These are phyloP conservation scores for Cladosporium sp. DNA, from an alignment of 2,329 filamentous ascomycete species.

Conservation along the genomic window DNA sequence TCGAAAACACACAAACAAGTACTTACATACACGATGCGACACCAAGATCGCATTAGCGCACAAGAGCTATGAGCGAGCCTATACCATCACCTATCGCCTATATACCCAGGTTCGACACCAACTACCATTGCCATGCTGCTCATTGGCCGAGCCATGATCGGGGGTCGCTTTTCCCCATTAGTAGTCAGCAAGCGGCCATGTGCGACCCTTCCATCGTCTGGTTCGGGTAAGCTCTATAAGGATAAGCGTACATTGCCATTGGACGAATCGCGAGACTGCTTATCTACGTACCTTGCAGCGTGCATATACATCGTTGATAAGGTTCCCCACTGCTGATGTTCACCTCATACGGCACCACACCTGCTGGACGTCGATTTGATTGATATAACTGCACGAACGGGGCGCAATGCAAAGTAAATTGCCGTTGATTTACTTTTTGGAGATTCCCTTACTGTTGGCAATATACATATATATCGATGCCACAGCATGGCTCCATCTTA, in stretches of 20 bases:
- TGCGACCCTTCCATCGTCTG: not conserved
- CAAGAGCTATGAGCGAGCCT: too few relatives aligned
- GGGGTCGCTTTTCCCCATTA: not conserved
- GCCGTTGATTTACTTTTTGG: not conserved
- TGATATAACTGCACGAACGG: not conserved
- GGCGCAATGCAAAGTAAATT: not conserved
- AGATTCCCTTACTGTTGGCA: not conserved
- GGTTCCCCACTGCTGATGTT: not conserved
- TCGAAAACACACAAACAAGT: too few relatives aligned
- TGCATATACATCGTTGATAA: not conserved
- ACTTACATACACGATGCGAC: too few relatives aligned
- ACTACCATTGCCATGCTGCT: not conserved
- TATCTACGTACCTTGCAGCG: not conserved
- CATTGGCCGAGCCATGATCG: not conserved
- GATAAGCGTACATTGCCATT: not conserved
- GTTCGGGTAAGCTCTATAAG: not conserved
- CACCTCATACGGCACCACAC: not conserved
- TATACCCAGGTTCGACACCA: too few relatives aligned
- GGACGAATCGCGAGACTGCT: not conserved
- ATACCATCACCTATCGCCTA: too few relatives aligned
- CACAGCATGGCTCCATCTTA: not conserved
- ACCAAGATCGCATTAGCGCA: too few relatives aligned
- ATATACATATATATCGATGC: not conserved
- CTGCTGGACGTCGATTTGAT: not conserved
- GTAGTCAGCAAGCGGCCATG: not conserved